Percentiles rank a stretch among this genome's conserved stretches.
Conservation (phyloP, 495 filamentous ascomycete species). For the Coniosporium apollinis region DNA sequence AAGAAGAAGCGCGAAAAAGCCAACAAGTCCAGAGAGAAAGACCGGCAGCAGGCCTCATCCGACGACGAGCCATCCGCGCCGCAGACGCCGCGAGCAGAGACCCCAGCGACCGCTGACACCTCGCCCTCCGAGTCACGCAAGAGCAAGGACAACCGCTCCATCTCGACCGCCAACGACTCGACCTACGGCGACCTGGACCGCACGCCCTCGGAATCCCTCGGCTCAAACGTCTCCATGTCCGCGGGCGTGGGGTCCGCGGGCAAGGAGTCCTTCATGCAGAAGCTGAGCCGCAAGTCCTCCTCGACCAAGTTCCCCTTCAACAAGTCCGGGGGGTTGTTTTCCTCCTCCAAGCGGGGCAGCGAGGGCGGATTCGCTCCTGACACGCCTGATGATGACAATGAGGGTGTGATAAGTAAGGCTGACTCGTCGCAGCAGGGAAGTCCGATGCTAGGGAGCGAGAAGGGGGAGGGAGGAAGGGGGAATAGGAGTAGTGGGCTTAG, state of each 20-base stretch:
- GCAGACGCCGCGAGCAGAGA: slow-evolving; percentile 6
- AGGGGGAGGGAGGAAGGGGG: not conserved
- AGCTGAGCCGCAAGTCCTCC: slow-evolving; percentile 21
- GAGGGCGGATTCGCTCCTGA: slow-evolving; percentile 8
- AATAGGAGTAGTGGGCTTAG: not conserved
- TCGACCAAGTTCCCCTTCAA: slow-evolving; percentile 21
- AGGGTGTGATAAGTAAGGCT: slow-evolving; percentile 3
- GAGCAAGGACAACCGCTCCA: slow-evolving; percentile 18
- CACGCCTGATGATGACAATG: not conserved
- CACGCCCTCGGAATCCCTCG: slow-evolving; percentile 15
- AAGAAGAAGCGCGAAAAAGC: slow-evolving; percentile 7
- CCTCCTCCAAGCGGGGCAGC: slow-evolving; percentile 10
- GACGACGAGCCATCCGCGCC: slow-evolving; percentile 1
- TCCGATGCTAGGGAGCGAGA: too few relatives aligned
- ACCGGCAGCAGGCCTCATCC: slow-evolving; percentile 1
- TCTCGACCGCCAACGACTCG: slow-evolving; percentile 17
- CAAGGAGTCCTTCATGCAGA: slow-evolving; percentile 24
- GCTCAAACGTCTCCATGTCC: not conserved
- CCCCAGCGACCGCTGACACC: slow-evolving; percentile 9
- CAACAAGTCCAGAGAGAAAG: slow-evolving; percentile 11
- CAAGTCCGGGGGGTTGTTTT: slow-evolving; percentile 14
- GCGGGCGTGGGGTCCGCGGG: slow-evolving; percentile 1
- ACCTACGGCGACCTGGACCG: slow-evolving; percentile 15
- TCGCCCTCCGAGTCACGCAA: slow-evolving; percentile 16
- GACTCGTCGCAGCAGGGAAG: too few relatives aligned